Conservation (phyloP, 768 basidiomycete genomes). For the Gloeostereum incarnatum region DNA sequence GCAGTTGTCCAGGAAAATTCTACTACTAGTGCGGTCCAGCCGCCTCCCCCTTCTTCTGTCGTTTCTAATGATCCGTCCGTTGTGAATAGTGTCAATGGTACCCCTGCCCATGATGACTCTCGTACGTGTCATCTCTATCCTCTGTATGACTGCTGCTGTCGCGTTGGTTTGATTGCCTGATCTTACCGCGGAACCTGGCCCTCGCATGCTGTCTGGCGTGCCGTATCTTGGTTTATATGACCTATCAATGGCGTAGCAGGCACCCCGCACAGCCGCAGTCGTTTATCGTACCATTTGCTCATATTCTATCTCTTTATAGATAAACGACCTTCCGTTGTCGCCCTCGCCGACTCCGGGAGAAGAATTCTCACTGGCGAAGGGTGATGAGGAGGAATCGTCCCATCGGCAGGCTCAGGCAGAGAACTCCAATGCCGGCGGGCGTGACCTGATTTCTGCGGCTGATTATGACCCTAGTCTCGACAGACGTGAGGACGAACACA, state of each 20-base stretch:
- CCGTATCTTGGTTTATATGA: too few relatives aligned
- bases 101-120: constrained; percentile 13
- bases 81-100: constrained; percentile 26
- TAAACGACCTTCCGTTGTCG: constrained; percentile 45
- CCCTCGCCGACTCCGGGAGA: constrained; percentile 43
- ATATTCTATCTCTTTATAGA: constrained; percentile 25
- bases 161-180: too few relatives aligned
- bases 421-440: constrained; percentile 24
- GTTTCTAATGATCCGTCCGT: constrained; percentile 42
- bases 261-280: too few relatives aligned
- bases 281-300: constrained; percentile 1
- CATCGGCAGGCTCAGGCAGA: constrained; percentile 35
- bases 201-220: too few relatives aligned
- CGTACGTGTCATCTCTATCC: constrained; percentile 8
- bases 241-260: too few relatives aligned
- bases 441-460: constrained; percentile 77
- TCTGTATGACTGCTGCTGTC: too few relatives aligned
- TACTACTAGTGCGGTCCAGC: constrained; percentile 67
- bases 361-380: constrained; percentile 64
- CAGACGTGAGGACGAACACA: constrained; percentile 75
- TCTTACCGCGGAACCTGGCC: too few relatives aligned
- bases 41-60: constrained; percentile 48
- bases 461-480: constrained; percentile 88
- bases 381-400: constrained; percentile 38
- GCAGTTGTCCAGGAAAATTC: constrained; percentile 30